Base-by-base conservation (phyloP, 116 monocot genomes). In the Phalaenopsis hybrid region DNA sequence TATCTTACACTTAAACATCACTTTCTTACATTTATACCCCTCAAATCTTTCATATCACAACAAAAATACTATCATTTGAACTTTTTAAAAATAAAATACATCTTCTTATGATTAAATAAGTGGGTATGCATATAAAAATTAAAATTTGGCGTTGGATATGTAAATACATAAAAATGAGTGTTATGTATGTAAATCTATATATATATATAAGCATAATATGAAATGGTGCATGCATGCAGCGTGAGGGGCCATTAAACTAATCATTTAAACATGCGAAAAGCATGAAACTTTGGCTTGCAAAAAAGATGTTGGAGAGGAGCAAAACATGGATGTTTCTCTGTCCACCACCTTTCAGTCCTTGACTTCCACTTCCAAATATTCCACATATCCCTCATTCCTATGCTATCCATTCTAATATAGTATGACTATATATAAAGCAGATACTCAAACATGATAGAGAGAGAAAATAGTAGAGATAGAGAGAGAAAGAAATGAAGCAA, bases 271-370 rank as follows among this genome's bases (percentile, higher is more conserved):
- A 6, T 48, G 16, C 16, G 15, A 65, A 65, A 65, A 23, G 7
- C 23, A 25, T 21, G 65, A 65, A 65, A 23, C 23, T 23, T 65
- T 65, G 65, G 65, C n/a, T 65, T 65, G 21, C 65, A 1, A 23
- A 65, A 69, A 83, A 70, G 77, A 83, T 83, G 83, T 74, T 83
- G 78, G 86, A 78, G 18, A 77, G 52, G 79, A 81, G 80, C 81
- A 81, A 82, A 83, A 83, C 83, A 83, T 83, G 86, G 83, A 78
- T 83, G 86, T 83, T 51, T 81, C 81, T 81, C 80, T 86, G 86
- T 86, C 55, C 83, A 80, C 86, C 74, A 55, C 16, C 55, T 55
- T 41, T 16, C 55, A 55, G 3, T 3, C 55, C 55, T 49, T 72
- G 25, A 55, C 20, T 13, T 51, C 28, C 43, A 67, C 70, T 57